Evolutionary conservation across 1,284 basidiomycete genomes (phyloP).

Genomic region (Ganoderma sp.): DNA sequence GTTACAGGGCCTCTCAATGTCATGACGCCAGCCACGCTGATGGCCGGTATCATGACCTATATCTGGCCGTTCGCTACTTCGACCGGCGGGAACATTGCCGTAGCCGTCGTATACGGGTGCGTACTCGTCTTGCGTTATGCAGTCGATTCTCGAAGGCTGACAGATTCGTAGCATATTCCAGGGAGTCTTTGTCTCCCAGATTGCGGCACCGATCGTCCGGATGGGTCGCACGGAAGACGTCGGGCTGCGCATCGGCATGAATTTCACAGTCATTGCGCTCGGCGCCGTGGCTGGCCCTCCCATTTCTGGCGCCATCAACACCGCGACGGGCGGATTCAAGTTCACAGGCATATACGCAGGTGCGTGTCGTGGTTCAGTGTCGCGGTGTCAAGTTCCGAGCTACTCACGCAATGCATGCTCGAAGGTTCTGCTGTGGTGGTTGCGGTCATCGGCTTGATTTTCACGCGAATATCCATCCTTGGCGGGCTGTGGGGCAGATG

Average conservation of each 20-base stretch:
- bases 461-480: constrained; percentile 22
- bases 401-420: background rate
- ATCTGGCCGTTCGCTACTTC: constrained; percentile 61
- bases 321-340: constrained; percentile 50
- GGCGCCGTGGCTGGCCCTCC: constrained; percentile 61
- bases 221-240: constrained; percentile 66
- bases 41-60: constrained; percentile 58
- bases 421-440: constrained; percentile 27
- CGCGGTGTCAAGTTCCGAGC: background rate
- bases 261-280: constrained; percentile 55
- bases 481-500: constrained; percentile 25
- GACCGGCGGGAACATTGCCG: constrained; percentile 47
- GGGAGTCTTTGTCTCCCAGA: constrained; percentile 62
- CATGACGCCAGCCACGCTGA: constrained; percentile 57
- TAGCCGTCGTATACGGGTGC: constrained; percentile 61
- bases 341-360: constrained; percentile 69
- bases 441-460: constrained; percentile 22
- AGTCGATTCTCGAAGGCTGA: background rate
- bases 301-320: constrained; percentile 62
- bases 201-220: constrained; percentile 60
- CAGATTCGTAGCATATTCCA: constrained; percentile 51
- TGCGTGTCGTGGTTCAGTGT: constrained; percentile 28
- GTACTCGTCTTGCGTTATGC: constrained; percentile 18
- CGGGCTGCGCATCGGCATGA: constrained; percentile 64
- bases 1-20: constrained; percentile 56